Conservation (phyloP, 1,284 basidiomycete species). For the Butyriboletus appendiculatus region DNA sequence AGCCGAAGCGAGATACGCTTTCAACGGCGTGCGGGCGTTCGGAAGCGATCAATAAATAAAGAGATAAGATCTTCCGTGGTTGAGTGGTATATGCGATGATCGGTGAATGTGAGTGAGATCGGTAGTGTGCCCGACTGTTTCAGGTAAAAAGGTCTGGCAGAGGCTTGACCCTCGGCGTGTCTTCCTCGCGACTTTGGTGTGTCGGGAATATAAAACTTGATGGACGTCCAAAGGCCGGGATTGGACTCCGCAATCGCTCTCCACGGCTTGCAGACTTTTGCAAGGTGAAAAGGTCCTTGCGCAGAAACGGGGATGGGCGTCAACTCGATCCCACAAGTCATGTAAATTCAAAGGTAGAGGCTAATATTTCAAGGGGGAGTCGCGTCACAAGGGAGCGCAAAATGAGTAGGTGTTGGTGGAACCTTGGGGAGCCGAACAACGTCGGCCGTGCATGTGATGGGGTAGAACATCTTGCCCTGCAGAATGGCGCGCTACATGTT, state of each 20-base stretch:
- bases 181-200: not conserved
- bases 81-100: conserved; percentile 9
- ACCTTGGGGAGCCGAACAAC: not conserved
- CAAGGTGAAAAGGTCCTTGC: conserved; percentile 7
- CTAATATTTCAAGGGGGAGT: conserved; percentile 17
- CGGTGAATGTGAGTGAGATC: conserved; percentile 20
- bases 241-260: conserved; percentile 12
- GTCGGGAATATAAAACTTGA: conserved; percentile 15
- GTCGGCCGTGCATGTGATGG: not conserved
- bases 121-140: conserved; percentile 18
- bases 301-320: too few relatives aligned
- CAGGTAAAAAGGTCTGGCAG: conserved; percentile 10
- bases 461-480: not conserved
- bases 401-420: not conserved
- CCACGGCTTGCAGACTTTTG: conserved; percentile 22
- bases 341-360: too few relatives aligned
- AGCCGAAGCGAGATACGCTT: conserved; percentile 15
- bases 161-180: conserved; percentile 1
- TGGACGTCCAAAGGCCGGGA: conserved; percentile 20
- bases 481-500: not conserved
- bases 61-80: conserved; percentile 7
- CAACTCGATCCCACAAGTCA: not conserved
- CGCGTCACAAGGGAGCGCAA: not conserved
- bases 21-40: conserved; percentile 17
- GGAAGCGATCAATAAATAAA: conserved; percentile 14